Base-by-base conservation (phyloP, 768 basidiomycete species). In the Lactarius sp. region DNA sequence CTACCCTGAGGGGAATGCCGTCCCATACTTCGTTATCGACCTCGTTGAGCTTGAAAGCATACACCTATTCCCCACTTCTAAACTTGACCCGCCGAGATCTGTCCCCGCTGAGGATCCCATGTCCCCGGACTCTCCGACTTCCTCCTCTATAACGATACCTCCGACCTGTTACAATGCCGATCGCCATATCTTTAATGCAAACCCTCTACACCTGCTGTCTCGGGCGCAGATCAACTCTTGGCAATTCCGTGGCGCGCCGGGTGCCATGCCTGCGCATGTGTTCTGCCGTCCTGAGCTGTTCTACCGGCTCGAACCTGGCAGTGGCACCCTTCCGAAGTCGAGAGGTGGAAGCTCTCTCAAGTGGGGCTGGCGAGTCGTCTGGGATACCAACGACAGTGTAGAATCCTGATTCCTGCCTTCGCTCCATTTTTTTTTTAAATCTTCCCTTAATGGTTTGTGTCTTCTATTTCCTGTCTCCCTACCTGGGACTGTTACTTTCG, bases 221-320 rank as follows among this genome's bases (percentile, higher is more conserved):
- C 79, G 78, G 70, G 87, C 87, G n/a, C 72, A 86, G 69, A 80
- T 83, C 69, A 86, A 86, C 68, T 71, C 81, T 9, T 76, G 82
- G 56, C 70, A 59, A 64, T 57, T 50, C 22, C 59, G 68, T 9
- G 62, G 66, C 5, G 27, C 77, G 69, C 68, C 74, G 76, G n/a
- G 71, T 75, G 66, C 69, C 72, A 63, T 81, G 80, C 79, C 81
- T 81, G 66, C 46, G n/a, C 61, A 37, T 20, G 59, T 59, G 36
- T 47, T 41, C 14, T 66, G 42, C 9, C 60, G 55, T 14, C 68
- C 60, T 36, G 66, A 68, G 31, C 47, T 63, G 2, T 60, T 61
- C n/a, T 59, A 67, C 20, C 44, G 66, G 16, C 22, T 67, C 20
- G 66, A 63, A 39, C 42, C 51, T 33, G 60, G 52, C 4, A 65